Conservation (phyloP, 2,329 filamentous ascomycete species). For the Bipolaris cookei region DNA sequence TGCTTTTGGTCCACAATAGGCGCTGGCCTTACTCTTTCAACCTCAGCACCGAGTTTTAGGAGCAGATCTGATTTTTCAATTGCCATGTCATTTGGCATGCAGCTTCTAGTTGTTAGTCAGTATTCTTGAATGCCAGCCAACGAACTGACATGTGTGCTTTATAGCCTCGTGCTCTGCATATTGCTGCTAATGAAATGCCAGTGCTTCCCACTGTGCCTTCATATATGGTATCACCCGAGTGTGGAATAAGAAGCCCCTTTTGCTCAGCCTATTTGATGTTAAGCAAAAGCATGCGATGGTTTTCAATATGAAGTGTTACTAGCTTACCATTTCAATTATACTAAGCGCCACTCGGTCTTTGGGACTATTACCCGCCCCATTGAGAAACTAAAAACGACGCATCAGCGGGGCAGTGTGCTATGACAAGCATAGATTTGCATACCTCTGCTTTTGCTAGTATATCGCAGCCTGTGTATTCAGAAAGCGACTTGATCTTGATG, state of each 20-base stretch:
- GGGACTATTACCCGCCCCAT: constrained; percentile 90
- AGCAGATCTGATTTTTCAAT: constrained; percentile 89
- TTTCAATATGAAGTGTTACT: not conserved
- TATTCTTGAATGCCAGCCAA: not conserved
- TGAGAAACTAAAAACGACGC: constrained; percentile 68
- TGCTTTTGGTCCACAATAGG: constrained; percentile 93
- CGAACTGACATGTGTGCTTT: constrained; percentile 77
- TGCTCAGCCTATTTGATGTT: constrained; percentile 69
- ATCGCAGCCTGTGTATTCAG: constrained; percentile 82
- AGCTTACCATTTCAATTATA: constrained; percentile 73
- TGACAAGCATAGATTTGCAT: constrained; percentile 7
- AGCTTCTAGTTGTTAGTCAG: constrained; percentile 54
- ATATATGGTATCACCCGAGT: constrained; percentile 91
- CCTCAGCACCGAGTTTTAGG: constrained; percentile 85
- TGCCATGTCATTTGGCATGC: constrained; percentile 93
- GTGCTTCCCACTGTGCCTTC: constrained; percentile 97
- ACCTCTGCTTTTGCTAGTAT: constrained; percentile 92
- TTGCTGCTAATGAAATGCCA: constrained; percentile 88
- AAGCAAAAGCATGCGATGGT: constrained; percentile 7
- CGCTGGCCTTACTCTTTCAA: constrained; percentile 87
- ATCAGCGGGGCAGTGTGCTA: constrained; percentile 10
- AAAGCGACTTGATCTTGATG: constrained; percentile 83
- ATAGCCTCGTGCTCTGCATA: constrained; percentile 88
- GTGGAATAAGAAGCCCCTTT: constrained; percentile 74
- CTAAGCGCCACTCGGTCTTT: constrained; percentile 93